Base-by-base conservation (phyloP, 2,329 filamentous ascomycete species). In the Cladophialophora chaetospira region DNA sequence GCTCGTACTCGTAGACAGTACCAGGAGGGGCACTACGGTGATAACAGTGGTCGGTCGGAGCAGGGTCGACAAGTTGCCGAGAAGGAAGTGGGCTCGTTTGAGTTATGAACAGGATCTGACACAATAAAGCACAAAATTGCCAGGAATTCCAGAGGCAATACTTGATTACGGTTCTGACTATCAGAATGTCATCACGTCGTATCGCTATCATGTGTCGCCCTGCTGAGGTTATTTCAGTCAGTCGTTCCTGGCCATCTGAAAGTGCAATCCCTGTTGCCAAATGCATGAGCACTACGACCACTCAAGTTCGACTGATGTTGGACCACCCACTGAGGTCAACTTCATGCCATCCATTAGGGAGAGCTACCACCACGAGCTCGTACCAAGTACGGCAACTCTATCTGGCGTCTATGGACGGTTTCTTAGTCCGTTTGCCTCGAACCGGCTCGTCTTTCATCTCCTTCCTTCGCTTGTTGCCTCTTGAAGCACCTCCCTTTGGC, bases 401-500 rank as follows among this genome's bases (percentile, higher is more conserved):
- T 50, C 62, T 61, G 19, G 56, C 58, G 35, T 62, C 63, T 21
- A 59, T 46, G 15, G 60, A 62, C 17, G 53, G 23, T 45, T 62
- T 61, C 58, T 66, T 66, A 5, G 48, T 31, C 29, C 58, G 58
- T 38, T 60, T 64, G 43, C 51, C 55, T 10, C 56, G 58, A 19
- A 33, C 46, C 3, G 53, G 44, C 8, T 59, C 63, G 19, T 63
- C 63, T 54, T 61, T 59, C 15, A 29, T 3, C 64, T 59, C 69
- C 64, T 64, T 77, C 68, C 55, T 78, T 71, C 68, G 75, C 68
- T 47, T 72, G 63, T 52, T 55, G 17, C 72, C 69, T 46, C 70
- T 65, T 38, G 69, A 72, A 57, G 69, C 73, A 13, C 75, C 75
- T 3, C 75, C 75, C 62, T 79, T 79, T 5, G 75, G 74, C 46